Conservation (phyloP, 495 filamentous ascomycete genomes). For the Penicillium soppii region DNA sequence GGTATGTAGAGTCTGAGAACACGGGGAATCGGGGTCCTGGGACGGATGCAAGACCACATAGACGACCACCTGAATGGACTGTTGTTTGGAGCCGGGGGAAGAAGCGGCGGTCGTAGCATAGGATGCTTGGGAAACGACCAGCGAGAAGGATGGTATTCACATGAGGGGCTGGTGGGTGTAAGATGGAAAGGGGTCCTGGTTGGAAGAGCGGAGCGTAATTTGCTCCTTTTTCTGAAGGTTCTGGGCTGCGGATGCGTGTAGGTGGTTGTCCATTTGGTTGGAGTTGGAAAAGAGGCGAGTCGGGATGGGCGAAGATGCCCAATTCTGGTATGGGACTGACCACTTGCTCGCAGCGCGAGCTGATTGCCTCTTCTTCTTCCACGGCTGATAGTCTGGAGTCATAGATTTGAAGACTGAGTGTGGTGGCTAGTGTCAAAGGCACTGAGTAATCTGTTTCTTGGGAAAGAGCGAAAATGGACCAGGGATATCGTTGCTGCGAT, state of each 20-base stretch:
- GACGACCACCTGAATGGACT: conserved; percentile 77
- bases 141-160: conserved; percentile 58
- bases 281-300: conserved; percentile 40
- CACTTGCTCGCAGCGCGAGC: conserved; percentile 39
- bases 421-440: conserved; percentile 85
- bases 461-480: conserved; percentile 80
- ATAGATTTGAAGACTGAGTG: conserved; percentile 77
- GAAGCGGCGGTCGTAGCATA: conserved; percentile 84
- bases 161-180: conserved; percentile 64
- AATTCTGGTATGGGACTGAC: conserved; percentile 28
- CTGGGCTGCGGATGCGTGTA: conserved; percentile 44
- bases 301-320: conserved; percentile 34
- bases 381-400: conserved; percentile 60
- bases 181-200: conserved; percentile 76
- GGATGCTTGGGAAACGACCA: conserved; percentile 85
- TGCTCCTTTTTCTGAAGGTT: conserved; percentile 36
- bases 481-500: conserved; percentile 72
- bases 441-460: conserved; percentile 64
- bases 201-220: conserved; percentile 75
- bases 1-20: conserved; percentile 48
- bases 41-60: conserved; percentile 74
- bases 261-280: conserved; percentile 41
- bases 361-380: conserved; percentile 45
- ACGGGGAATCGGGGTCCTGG: conserved; percentile 58
- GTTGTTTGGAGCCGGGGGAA: conserved; percentile 78